Percentiles rank a stretch among this genome's conserved stretches.
These are phyloP conservation scores for Colletotrichum magnum DNA, from an alignment of 2,329 filamentous ascomycete species.

Conservation along the genomic window DNA sequence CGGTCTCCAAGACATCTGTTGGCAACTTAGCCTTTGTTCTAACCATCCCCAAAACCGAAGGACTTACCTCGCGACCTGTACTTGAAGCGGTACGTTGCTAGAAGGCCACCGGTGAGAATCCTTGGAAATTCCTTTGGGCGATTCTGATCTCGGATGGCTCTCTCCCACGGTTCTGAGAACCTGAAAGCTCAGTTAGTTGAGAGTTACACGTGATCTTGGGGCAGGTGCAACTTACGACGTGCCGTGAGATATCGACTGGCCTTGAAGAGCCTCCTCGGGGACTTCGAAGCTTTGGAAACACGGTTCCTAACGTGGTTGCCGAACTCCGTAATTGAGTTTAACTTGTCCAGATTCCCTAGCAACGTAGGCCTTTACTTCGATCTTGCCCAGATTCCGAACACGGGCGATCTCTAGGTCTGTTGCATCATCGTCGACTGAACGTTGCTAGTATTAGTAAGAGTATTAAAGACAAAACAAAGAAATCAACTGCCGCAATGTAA, in stretches of 20 bases:
- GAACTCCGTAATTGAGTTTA: background rate
- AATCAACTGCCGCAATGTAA: no score
- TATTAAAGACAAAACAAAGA: no score
- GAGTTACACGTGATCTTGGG: background rate
- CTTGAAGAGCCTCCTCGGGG: slow-evolving; percentile 52
- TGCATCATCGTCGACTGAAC: slow-evolving; percentile 44
- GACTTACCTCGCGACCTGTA: slow-evolving; percentile 50
- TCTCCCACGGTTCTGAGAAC: background rate
- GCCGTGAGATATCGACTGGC: slow-evolving; percentile 50
- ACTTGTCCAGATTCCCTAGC: background rate
- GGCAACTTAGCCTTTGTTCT: background rate
- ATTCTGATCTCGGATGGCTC: background rate
- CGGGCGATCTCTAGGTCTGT: slow-evolving; percentile 21
- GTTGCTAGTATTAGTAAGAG: background rate
- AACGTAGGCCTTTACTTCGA: slow-evolving; percentile 44
- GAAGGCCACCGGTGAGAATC: slow-evolving; percentile 40
- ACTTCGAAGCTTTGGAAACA: slow-evolving; percentile 43
- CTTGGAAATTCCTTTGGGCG: background rate
- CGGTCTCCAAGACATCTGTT: slow-evolving; percentile 49
- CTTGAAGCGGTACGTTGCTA: slow-evolving; percentile 49
- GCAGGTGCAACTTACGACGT: slow-evolving; percentile 45
- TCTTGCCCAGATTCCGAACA: slow-evolving; percentile 46
- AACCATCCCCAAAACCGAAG: background rate
- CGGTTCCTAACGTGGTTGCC: slow-evolving; percentile 17
- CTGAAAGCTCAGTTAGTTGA: background rate